phyloP scores from a whole-genome alignment of 1,139 yeast species.

The Taphrina wiesneri region DNA sequence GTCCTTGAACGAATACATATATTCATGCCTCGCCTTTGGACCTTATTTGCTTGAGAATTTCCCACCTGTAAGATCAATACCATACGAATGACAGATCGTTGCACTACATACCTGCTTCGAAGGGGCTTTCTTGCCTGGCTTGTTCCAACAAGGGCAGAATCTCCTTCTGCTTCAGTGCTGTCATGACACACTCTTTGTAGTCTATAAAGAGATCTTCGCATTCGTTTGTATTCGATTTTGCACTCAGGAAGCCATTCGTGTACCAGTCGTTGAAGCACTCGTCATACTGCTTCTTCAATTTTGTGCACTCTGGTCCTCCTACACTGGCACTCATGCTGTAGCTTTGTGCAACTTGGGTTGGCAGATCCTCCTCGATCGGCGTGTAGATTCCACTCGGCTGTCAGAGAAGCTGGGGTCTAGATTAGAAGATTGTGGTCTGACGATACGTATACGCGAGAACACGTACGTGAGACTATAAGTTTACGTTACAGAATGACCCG shows the following conservation, averaged over 20 bases:
- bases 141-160: slow-evolving; percentile 34
- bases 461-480: not conserved
- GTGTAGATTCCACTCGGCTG: not conserved
- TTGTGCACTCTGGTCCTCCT: slow-evolving; percentile 36
- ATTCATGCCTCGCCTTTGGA: not conserved
- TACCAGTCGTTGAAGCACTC: slow-evolving; percentile 39
- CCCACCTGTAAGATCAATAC: not conserved
- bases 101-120: slow-evolving; percentile 19
- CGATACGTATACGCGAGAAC: not conserved
- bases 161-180: slow-evolving; percentile 32
- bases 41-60: slow-evolving; percentile 14
- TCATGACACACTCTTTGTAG: slow-evolving; percentile 35
- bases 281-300: slow-evolving; percentile 36
- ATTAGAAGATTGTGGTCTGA: not conserved
- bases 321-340: slow-evolving; percentile 34
- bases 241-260: slow-evolving; percentile 36
- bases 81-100: not conserved
- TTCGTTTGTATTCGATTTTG: slow-evolving; percentile 32
- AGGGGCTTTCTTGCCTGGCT: slow-evolving; percentile 35
- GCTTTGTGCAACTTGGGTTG: not conserved
- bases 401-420: not conserved
- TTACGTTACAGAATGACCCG: not conserved
- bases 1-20: not conserved
- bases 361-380: not conserved
- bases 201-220: slow-evolving; percentile 37